A percentile compares a stretch with the other conserved stretches of the same genome.
Conservation (phyloP, 139 green algal species). For the Chlorokybus atmophyticus region DNA sequence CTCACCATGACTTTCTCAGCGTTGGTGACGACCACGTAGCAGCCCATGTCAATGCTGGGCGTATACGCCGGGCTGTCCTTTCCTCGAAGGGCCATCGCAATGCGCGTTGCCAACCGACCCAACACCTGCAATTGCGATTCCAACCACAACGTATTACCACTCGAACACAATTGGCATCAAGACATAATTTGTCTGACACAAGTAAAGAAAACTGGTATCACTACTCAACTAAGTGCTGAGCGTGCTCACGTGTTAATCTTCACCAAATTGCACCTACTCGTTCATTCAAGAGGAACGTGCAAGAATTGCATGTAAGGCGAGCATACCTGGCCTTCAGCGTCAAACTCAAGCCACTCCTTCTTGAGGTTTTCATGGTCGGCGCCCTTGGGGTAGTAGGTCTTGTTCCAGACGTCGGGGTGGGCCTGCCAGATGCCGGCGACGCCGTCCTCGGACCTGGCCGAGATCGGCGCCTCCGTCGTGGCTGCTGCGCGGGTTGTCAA, state of each 20-base stretch:
- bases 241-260: no score
- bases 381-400: constrained; percentile 86
- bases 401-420: no score
- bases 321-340: constrained; percentile 54
- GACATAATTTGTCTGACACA: neutral
- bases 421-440: no score
- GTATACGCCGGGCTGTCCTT: constrained; percentile 77
- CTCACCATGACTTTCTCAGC: constrained; percentile 74
- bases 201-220: neutral
- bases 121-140: no score
- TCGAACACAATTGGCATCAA: neutral
- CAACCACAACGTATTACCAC: neutral
- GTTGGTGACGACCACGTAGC: constrained; percentile 91
- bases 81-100: constrained; percentile 76
- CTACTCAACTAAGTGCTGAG: neutral
- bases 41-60: constrained; percentile 91
- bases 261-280: no score
- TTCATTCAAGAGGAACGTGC: no score
- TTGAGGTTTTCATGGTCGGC: constrained; percentile 52
- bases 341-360: constrained; percentile 88
- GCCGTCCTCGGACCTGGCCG: no score
- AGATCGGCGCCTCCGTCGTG: no score
- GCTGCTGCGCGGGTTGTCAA: no score
- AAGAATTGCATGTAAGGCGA: neutral
- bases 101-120: constrained; percentile 71